These are phyloP conservation scores for Stipa capillata DNA, from an alignment of 176 grass and related monocot genomes.

Conservation along the genomic window DNA sequence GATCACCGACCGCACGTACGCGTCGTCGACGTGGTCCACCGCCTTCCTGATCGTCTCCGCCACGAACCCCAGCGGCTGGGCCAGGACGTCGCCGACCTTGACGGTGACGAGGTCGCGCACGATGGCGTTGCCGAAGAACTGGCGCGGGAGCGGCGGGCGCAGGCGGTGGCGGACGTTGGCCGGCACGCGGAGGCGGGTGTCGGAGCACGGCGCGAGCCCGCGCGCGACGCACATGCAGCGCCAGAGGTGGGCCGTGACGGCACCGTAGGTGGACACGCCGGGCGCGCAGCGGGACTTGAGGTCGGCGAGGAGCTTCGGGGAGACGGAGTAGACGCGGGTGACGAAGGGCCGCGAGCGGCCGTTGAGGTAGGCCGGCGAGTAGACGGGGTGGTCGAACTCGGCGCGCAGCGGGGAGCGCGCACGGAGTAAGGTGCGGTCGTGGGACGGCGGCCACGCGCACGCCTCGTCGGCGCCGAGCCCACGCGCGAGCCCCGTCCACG, in stretches of 20 bases:
- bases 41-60: conserved; percentile 41
- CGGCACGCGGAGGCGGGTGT: conserved; percentile 35
- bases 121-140: conserved; percentile 56
- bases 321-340: conserved; percentile 29
- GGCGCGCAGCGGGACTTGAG: conserved; percentile 20
- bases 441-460: conserved; percentile 15
- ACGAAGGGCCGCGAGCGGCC: conserved; percentile 1
- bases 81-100: conserved; percentile 23
- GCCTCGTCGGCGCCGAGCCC: background rate
- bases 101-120: conserved; percentile 36
- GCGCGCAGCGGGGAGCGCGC: conserved; percentile 20
- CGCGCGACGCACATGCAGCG: conserved; percentile 42
- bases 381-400: conserved; percentile 38
- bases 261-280: conserved; percentile 42
- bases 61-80: conserved; percentile 10
- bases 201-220: background rate
- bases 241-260: conserved; percentile 47
- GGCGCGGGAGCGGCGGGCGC: conserved; percentile 15
- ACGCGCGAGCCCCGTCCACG: conserved; percentile 21
- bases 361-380: conserved; percentile 5
- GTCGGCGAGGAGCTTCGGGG: conserved; percentile 17
- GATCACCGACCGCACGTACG: conserved; percentile 37
- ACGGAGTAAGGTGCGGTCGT: conserved; percentile 45
- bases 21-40: conserved; percentile 31
- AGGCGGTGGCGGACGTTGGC: conserved; percentile 43